Evolutionary conservation across 169 alveolate species (phyloP).

Genomic region (Plasmodium malariae): DNA sequence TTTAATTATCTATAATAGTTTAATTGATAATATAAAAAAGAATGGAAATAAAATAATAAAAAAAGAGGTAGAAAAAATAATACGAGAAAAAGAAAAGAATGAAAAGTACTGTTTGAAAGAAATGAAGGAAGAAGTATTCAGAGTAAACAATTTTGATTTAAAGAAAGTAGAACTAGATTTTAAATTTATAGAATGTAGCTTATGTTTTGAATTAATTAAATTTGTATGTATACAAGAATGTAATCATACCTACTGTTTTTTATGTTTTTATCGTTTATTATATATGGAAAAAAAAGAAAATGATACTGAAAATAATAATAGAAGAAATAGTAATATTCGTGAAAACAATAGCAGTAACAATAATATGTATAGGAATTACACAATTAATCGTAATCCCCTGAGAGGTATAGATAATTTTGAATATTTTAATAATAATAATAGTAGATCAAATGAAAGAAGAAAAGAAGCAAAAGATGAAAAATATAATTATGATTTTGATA

Average conservation of each 20-base stretch:
- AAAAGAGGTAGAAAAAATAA: slow-evolving; percentile 74
- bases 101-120: slow-evolving; percentile 36
- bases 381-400: not conserved
- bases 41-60: slow-evolving; percentile 69
- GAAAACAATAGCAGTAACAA: not conserved
- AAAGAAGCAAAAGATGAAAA: slow-evolving; percentile 33
- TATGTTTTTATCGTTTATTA: slow-evolving; percentile 70
- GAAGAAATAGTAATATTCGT: not conserved
- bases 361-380: slow-evolving; percentile 1
- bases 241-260: slow-evolving; percentile 72
- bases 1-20: slow-evolving; percentile 65
- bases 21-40: slow-evolving; percentile 73
- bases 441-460: slow-evolving; percentile 12
- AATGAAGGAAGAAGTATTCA: slow-evolving; percentile 52
- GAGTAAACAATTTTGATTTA: slow-evolving; percentile 43
- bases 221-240: slow-evolving; percentile 75
- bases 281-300: slow-evolving; percentile 72
- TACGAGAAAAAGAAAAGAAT: slow-evolving; percentile 58
- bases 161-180: slow-evolving; percentile 70
- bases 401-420: slow-evolving; percentile 1
- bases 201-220: slow-evolving; percentile 73
- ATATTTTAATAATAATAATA: not conserved
- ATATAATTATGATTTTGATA: slow-evolving; percentile 57
- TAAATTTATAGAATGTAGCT: slow-evolving; percentile 72
- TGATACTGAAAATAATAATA: slow-evolving; percentile 16